Conservation (phyloP, 169 alveolate genomes). For the Eimeria praecox region DNA sequence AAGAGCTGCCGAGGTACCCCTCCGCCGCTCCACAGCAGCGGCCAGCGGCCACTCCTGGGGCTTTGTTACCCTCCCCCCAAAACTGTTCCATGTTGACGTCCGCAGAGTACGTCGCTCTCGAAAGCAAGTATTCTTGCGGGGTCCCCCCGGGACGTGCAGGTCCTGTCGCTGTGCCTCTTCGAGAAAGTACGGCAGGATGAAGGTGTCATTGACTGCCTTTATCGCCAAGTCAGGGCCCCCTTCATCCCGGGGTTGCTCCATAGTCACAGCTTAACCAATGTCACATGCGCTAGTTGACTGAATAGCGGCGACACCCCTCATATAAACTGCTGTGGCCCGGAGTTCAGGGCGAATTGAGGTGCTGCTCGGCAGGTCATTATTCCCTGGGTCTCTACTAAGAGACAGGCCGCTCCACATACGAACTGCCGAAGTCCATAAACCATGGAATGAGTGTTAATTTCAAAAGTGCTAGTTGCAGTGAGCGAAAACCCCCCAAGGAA, state of each 20-base stretch:
- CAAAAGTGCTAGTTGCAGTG: background rate
- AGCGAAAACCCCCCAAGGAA: background rate
- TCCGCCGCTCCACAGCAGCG: background rate
- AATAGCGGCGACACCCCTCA: background rate
- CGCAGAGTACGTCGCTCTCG: conserved; percentile 49
- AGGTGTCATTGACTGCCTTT: conserved; percentile 35
- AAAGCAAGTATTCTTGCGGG: background rate
- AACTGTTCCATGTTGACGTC: background rate
- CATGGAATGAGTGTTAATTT: background rate
- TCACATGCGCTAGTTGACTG: background rate
- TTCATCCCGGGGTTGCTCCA: conserved; percentile 44
- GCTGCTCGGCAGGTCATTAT: background rate
- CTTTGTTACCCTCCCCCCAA: background rate
- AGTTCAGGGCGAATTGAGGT: background rate
- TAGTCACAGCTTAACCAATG: background rate
- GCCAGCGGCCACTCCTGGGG: conserved; percentile 41
- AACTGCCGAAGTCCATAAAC: background rate
- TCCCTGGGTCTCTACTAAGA: background rate
- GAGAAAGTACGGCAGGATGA: conserved; percentile 65
- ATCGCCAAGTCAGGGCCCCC: conserved; percentile 57
- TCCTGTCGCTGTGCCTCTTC: conserved; percentile 59
- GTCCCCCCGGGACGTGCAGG: background rate
- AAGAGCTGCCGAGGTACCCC: background rate
- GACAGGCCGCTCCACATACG: background rate
- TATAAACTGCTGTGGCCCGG: background rate